These are phyloP conservation scores for Plasmodium billcollinsi DNA, from an alignment of 169 alveolate species.

Conservation along the genomic window DNA sequence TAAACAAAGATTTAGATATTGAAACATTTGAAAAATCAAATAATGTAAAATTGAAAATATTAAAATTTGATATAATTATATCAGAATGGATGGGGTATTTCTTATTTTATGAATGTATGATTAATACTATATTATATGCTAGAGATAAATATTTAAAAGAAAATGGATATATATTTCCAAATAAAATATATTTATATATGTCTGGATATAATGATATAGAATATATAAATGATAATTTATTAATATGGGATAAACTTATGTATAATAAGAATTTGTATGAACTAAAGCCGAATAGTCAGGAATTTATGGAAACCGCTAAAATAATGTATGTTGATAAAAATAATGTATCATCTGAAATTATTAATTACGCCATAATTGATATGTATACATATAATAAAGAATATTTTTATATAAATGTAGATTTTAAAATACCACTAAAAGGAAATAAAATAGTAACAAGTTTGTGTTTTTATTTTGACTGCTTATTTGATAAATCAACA, in stretches of 20 bases:
- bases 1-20: conserved; percentile 73
- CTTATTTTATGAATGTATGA: conserved; percentile 96
- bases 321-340: conserved; percentile 78
- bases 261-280: conserved; percentile 81
- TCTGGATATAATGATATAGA: conserved; percentile 95
- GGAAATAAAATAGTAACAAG: conserved; percentile 59
- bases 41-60: conserved; percentile 95
- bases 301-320: conserved; percentile 77
- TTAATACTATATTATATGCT: conserved; percentile 95
- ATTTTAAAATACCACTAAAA: conserved; percentile 65
- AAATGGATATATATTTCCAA: conserved; percentile 94
- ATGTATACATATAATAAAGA: conserved; percentile 76
- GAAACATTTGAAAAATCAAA: conserved; percentile 90
- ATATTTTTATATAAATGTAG: conserved; percentile 3
- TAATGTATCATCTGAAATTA: conserved; percentile 75
- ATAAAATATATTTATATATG: conserved; percentile 89
- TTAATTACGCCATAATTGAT: conserved; percentile 73
- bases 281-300: conserved; percentile 69
- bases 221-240: conserved; percentile 91
- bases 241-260: conserved; percentile 91
- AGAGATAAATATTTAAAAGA: conserved; percentile 92
- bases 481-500: conserved; percentile 68
- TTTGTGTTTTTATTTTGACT: conserved; percentile 80
- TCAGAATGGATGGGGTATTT: conserved; percentile 99
- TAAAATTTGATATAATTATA: conserved; percentile 96